Base-by-base conservation (phyloP, 2,329 filamentous ascomycete genomes). In the Monascus ruber region DNA sequence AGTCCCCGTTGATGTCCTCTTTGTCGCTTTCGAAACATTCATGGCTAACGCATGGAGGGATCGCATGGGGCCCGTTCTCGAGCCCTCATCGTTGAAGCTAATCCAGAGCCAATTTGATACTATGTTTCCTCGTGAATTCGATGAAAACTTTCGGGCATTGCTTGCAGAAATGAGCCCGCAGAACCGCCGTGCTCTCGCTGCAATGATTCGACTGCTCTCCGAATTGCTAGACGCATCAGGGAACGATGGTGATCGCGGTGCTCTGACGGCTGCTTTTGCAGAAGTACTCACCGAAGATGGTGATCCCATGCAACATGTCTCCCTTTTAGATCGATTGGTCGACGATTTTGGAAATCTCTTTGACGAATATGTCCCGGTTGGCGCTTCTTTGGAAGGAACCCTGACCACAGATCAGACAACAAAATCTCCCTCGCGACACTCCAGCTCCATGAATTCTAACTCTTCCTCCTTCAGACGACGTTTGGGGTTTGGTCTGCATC, bases 11-110 rank as follows among this genome's bases (percentile, higher is more conserved):
- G 87, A 95, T 53, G 79, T 89, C 17, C 73, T 96, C 4, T 94
- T 95, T 55, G 83, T 84, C 25, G 83, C 88, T 0, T 96, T 95
- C 57, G 88, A 95, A 58, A 95, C 93, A 45, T 96, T 95, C 50
- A 68, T 95, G 43, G 79, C 79, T 42, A 81, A 87, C 46, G 87
- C 85, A 8, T 96, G 89, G 89, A 79, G 76, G 42, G 83, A 89
- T 47, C 81, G 85, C 50, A 87, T 95, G 71, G 89, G 89, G 0
- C 78, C 85, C 3, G 77, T 96, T 40, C 78, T 96, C 59, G 78
- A 84, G 1, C 71, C 77, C 38, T 71, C 81, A 35, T 74, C 78
- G 4, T 70, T 95, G 31, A 76, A 82, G 41, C 77, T 78, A 1
- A 70, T 96, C n/a, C 87, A 93, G 37, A 53, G 42, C 26, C 64